phyloP scores from a whole-genome alignment of 441 rosid genomes.

The Rhodomyrtus psidioides region DNA sequence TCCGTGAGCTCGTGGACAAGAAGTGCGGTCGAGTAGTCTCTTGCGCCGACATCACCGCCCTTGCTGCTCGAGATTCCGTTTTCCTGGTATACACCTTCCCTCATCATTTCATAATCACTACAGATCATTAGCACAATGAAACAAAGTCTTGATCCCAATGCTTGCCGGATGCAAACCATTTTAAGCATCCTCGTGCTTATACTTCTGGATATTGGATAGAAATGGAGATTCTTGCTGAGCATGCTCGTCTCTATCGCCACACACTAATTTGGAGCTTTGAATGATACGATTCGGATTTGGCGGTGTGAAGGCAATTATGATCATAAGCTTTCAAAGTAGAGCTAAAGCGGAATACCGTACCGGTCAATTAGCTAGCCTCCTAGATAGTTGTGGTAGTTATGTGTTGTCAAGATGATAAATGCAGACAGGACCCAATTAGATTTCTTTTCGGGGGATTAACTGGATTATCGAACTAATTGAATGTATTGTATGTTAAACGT shows the following conservation, averaged over 20 bases:
- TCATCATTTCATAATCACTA: not conserved
- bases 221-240: not conserved
- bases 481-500: no score
- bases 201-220: not conserved
- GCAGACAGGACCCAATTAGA: not conserved
- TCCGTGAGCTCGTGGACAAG: constrained; percentile 34
- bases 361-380: not conserved
- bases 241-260: not conserved
- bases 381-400: not conserved
- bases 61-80: constrained; percentile 82
- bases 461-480: not conserved
- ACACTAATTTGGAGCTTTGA: not conserved
- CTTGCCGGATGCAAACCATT: not conserved
- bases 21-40: constrained; percentile 68
- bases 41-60: constrained; percentile 58
- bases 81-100: constrained; percentile 32
- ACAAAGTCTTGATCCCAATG: not conserved
- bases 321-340: not conserved
- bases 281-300: not conserved
- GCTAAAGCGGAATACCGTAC: not conserved
- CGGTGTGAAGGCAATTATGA: not conserved
- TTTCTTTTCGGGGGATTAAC: not conserved
- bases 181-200: not conserved
- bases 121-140: not conserved
- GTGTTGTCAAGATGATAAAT: not conserved